Conservation (phyloP, 2,329 filamentous ascomycete genomes). For the Fusarium citri region DNA sequence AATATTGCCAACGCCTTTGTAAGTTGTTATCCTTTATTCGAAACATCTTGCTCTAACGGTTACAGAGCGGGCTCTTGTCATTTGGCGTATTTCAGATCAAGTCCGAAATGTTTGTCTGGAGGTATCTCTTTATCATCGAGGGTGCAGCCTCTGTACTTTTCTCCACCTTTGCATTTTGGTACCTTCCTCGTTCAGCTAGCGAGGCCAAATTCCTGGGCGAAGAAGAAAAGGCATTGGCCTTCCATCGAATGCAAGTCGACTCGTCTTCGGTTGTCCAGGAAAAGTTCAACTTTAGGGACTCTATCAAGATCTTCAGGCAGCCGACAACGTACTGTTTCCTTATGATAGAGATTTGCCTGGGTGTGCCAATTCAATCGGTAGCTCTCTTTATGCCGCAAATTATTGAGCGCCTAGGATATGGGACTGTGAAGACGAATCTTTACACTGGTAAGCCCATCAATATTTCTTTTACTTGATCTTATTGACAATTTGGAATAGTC, state of each 20-base stretch:
- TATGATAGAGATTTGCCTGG: slow-evolving; percentile 18
- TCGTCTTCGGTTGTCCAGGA: slow-evolving; percentile 21
- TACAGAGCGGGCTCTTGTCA: slow-evolving; percentile 6
- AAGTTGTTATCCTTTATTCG: accelerated
- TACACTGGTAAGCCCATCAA: slow-evolving; percentile 1
- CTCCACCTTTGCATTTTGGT: slow-evolving; percentile 18
- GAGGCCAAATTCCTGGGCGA: slow-evolving; percentile 14
- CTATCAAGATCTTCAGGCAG: slow-evolving; percentile 20
- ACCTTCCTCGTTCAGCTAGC: slow-evolving; percentile 1
- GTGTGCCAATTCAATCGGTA: slow-evolving; percentile 15
- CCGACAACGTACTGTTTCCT: slow-evolving; percentile 22
- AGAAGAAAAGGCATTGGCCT: slow-evolving; percentile 11
- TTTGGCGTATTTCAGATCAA: slow-evolving; percentile 20
- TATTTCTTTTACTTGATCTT: accelerated
- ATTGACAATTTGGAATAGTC: background rate
- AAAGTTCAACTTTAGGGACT: slow-evolving; percentile 16
- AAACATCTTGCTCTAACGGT: accelerated
- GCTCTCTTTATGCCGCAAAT: slow-evolving; percentile 24
- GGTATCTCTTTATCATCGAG: slow-evolving; percentile 20
- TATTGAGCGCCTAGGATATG: slow-evolving; percentile 12
- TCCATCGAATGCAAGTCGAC: slow-evolving; percentile 19
- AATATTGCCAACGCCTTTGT: slow-evolving; percentile 24
- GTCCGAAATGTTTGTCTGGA: slow-evolving; percentile 5
- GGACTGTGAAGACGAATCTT: slow-evolving; percentile 8
- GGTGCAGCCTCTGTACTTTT: slow-evolving; percentile 12